phyloP scores from a whole-genome alignment of 352 stramenopile species.

The Elongisporangium senticosum region DNA sequence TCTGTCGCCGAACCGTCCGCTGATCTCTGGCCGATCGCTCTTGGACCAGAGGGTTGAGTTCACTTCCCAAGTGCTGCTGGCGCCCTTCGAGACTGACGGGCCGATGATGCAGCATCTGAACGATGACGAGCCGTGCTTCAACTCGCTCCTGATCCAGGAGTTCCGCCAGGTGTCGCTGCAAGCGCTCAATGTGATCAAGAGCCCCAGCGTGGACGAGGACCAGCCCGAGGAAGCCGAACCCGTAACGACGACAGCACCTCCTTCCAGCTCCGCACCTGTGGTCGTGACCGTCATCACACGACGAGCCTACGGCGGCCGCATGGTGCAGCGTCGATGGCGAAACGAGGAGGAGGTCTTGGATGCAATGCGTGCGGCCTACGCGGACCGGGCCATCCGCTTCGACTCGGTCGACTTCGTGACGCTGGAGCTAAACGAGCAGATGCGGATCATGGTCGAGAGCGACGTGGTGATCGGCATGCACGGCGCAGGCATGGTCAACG shows the following conservation, averaged over 20 bases:
- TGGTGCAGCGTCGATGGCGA: slow-evolving; percentile 50
- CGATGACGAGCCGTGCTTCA: slow-evolving; percentile 47
- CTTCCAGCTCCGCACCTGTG: neutral
- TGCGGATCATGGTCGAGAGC: slow-evolving; percentile 51
- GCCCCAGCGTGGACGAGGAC: slow-evolving; percentile 14
- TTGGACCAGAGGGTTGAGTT: slow-evolving; percentile 10
- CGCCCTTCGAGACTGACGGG: slow-evolving; percentile 42
- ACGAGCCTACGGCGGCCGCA: slow-evolving; percentile 39
- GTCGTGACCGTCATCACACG: slow-evolving; percentile 58
- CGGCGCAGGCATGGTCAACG: slow-evolving; percentile 79
- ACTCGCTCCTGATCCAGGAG: slow-evolving; percentile 38
- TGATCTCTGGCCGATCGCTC: slow-evolving; percentile 7
- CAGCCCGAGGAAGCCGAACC: slow-evolving; percentile 6
- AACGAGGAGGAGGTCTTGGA: slow-evolving; percentile 56
- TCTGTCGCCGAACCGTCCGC: slow-evolving; percentile 6
- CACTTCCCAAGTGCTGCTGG: slow-evolving; percentile 25
- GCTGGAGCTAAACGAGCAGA: slow-evolving; percentile 51
- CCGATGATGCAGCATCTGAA: slow-evolving; percentile 72
- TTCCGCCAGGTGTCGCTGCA: slow-evolving; percentile 33
- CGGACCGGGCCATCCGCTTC: slow-evolving; percentile 25
- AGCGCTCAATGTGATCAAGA: slow-evolving; percentile 6
- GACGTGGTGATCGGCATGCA: slow-evolving; percentile 83
- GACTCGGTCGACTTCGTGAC: slow-evolving; percentile 61
- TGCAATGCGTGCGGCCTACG: slow-evolving; percentile 33
- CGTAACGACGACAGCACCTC: slow-evolving; percentile 8